Conservation (phyloP, 2,329 filamentous ascomycete species). For the Diplocarpon rosae region DNA sequence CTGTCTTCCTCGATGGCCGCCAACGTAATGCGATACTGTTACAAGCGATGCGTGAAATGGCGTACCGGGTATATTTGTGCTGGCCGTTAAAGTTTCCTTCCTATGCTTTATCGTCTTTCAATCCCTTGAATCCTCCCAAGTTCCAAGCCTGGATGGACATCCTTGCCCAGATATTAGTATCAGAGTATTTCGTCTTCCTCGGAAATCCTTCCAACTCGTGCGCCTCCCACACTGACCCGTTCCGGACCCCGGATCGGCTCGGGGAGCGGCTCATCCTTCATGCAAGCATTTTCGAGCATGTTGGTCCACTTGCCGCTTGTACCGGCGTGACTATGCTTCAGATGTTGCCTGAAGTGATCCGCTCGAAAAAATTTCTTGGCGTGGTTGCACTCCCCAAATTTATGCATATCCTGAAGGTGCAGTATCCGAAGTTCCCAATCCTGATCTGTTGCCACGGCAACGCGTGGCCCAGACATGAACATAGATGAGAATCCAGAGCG, state of each 20-base stretch:
- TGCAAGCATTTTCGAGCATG: conserved; percentile 91
- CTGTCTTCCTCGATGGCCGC: no score
- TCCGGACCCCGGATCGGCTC: conserved; percentile 25
- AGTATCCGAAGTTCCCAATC: conserved; percentile 82
- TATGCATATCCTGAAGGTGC: conserved; percentile 85
- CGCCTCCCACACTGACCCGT: conserved; percentile 18
- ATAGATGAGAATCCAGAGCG: conserved; percentile 30
- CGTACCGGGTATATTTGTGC: no score
- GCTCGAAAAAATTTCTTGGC: conserved; percentile 97
- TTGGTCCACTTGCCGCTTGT: conserved; percentile 99
- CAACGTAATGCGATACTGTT: no score
- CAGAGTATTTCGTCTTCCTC: conserved; percentile 25
- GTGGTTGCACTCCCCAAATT: conserved; percentile 96
- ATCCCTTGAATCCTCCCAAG: no score
- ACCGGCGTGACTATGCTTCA: conserved; percentile 94
- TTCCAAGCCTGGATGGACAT: no score
- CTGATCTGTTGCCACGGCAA: conserved; percentile 53
- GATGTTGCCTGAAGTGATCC: conserved; percentile 94
- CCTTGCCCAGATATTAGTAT: no score
- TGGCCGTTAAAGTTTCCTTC: no score
- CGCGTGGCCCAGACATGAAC: conserved; percentile 31
- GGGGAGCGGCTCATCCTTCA: conserved; percentile 69
- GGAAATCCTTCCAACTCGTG: conserved; percentile 22
- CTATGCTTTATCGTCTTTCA: no score
- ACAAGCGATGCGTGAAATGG: no score